Evolutionary conservation across 2,329 filamentous ascomycete genomes (phyloP).

Genomic region (Stemphylium lycopersici): DNA sequence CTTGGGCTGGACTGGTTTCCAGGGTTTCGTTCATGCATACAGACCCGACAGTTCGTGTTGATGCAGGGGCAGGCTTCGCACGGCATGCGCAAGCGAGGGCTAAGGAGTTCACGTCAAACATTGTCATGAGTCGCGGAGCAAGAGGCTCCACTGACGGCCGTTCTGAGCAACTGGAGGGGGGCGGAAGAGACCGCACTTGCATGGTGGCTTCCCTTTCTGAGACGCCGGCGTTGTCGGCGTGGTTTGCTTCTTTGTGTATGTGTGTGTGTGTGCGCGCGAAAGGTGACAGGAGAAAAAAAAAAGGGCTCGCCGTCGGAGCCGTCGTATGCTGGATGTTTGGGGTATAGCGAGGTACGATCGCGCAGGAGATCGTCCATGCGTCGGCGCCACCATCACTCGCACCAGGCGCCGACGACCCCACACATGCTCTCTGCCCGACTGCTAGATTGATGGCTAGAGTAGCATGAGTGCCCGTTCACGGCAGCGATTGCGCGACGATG

Average conservation of each 20-base stretch:
- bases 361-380: not conserved
- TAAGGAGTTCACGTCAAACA: conserved; percentile 30
- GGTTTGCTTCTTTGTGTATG: not conserved
- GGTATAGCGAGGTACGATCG: too few relatives aligned
- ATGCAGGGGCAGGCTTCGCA: conserved; percentile 16
- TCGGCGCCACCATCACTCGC: conserved; percentile 12
- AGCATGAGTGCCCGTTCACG: conserved; percentile 31
- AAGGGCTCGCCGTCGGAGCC: not conserved
- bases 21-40: conserved; percentile 29
- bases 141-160: conserved; percentile 2
- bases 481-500: conserved; percentile 41
- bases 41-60: conserved; percentile 13
- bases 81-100: conserved; percentile 29
- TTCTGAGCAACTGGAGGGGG: conserved; percentile 16
- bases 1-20: conserved; percentile 19
- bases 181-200: conserved; percentile 23
- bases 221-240: conserved; percentile 21
- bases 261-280: too few relatives aligned
- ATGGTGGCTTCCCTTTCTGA: conserved; percentile 20
- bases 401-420: conserved; percentile 11
- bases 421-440: conserved; percentile 3
- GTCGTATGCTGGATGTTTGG: too few relatives aligned
- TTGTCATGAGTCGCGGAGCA: conserved; percentile 13
- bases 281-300: not conserved
- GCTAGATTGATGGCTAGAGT: not conserved